Percentiles rank a stretch among this genome's conserved stretches.
Evolutionary conservation across 768 basidiomycete genomes (phyloP).

Genomic region (Tulasnella sp.): DNA sequence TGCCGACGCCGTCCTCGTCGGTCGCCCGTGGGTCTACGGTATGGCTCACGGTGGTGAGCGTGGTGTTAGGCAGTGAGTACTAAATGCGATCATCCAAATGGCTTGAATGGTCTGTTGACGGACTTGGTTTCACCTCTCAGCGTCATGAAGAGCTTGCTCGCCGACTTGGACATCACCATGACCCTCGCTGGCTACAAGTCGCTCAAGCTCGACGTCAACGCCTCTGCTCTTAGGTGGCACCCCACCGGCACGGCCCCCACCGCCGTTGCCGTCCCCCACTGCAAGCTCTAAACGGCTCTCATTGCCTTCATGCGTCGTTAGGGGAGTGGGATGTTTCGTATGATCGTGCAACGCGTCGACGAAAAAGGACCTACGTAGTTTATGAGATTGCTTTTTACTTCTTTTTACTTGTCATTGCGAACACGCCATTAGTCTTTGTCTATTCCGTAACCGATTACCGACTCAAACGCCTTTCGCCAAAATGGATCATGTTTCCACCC

Average conservation of each 20-base stretch:
- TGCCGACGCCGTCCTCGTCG: slow-evolving; percentile 59
- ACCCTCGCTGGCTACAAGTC: slow-evolving; percentile 40
- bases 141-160: slow-evolving; percentile 52
- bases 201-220: slow-evolving; percentile 5
- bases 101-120: slow-evolving; percentile 60
- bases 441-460: not conserved
- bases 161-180: slow-evolving; percentile 55
- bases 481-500: not conserved
- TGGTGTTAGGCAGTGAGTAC: slow-evolving; percentile 1
- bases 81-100: slow-evolving; percentile 38
- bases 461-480: not conserved
- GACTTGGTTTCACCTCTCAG: slow-evolving; percentile 49
- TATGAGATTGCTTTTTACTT: not conserved
- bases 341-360: not conserved
- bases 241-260: not conserved
- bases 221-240: not conserved
- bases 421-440: not conserved
- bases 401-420: too few relatives aligned
- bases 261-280: not conserved
- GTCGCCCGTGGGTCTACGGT: slow-evolving; percentile 10
- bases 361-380: not conserved
- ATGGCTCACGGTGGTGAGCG: slow-evolving; percentile 4
- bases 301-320: not conserved
- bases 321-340: not conserved
- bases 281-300: not conserved